Evolutionary conservation across 768 basidiomycete species (phyloP), one percentile per base, ranked within the genome.

Genomic region (Chlorophyllum brunneum): DNA sequence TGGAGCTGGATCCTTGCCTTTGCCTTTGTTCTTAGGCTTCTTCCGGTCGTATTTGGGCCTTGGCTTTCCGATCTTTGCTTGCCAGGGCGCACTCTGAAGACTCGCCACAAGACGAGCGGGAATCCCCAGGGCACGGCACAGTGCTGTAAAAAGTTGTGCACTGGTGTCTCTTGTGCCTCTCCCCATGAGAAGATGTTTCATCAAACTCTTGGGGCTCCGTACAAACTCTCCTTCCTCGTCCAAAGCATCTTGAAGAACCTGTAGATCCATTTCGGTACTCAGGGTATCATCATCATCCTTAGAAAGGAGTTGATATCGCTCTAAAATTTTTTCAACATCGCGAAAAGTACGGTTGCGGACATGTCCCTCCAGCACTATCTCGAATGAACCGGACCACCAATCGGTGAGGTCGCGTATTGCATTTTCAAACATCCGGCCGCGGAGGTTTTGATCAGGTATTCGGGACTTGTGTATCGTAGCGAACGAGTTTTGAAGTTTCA

Each of bases 31-130:
- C 63, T 61, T 70, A 48, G 63, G 61, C 64, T 76, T 81, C 54
- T 62, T 72, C 15, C 59, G 20, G 3, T 27, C 54, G 43, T 70
- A 65, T 26, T 62, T 66, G 3, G 74, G 65, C 55, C 79, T 83
- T 11, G 80, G 71, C 61, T 82, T 85, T 3, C 82, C 82, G 13
- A 81, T 73, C 26, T 73, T 69, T 16, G 82, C 80, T 64, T 93
- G 80, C 94, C 94, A 98, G 8, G 93, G 92, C 8, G 98, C 83
- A 48, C 90, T 85, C 67, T 98, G 95, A 38, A 99, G 68, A 61
- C 92, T 95, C 57, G 86, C 86, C 8, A 98, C 88, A 46, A 98
- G 73, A 41, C 97, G 75, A 5, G 93, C 81, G 0, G 94, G 94
- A 16, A 98, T 82, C 9, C 85, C 87, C 5, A 98, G 75, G 5